Conservation (phyloP, 2,329 filamentous ascomycete species). For the Fusarium sarcochroum region DNA sequence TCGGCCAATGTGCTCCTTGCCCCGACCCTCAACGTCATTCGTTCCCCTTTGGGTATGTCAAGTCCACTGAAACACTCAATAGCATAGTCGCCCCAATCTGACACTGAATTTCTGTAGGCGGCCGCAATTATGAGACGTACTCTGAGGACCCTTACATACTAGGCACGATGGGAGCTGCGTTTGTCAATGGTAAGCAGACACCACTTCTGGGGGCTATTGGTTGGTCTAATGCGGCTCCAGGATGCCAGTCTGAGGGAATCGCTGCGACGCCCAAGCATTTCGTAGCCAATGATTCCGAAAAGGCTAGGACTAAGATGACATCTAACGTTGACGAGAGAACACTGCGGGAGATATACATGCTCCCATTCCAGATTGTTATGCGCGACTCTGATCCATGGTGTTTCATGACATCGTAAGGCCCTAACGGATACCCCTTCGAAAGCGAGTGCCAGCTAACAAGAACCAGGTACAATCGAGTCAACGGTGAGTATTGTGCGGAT, state of each 20-base stretch:
- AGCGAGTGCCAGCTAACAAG: too few relatives aligned
- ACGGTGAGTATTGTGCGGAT: slow-evolving; percentile 5
- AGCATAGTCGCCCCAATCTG: too few relatives aligned
- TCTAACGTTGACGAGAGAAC: slow-evolving; percentile 14
- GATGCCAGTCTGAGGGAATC: slow-evolving; percentile 12
- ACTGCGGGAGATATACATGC: slow-evolving; percentile 12
- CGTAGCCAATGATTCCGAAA: slow-evolving; percentile 21
- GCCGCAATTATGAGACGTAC: slow-evolving; percentile 19
- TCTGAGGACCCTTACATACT: slow-evolving; percentile 10
- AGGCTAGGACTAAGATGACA: slow-evolving; percentile 11
- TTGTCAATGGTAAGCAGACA: not conserved
- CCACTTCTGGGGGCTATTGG: too few relatives aligned
- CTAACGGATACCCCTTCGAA: too few relatives aligned
- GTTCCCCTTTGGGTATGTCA: slow-evolving; percentile 6
- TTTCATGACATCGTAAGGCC: slow-evolving; percentile 10
- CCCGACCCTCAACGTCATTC: slow-evolving; percentile 14
- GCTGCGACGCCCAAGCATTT: slow-evolving; percentile 21
- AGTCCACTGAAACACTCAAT: too few relatives aligned
- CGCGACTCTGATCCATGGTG: slow-evolving; percentile 21
- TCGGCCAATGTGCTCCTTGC: slow-evolving; percentile 16
- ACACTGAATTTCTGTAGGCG: not conserved
- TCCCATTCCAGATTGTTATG: slow-evolving; percentile 11
- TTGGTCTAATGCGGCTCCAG: not conserved
- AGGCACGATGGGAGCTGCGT: slow-evolving; percentile 6
- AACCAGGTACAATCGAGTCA: slow-evolving; percentile 5